These are phyloP conservation scores for Suhomyces taliae DNA, from an alignment of 1,139 yeast genomes.

Conservation along the genomic window DNA sequence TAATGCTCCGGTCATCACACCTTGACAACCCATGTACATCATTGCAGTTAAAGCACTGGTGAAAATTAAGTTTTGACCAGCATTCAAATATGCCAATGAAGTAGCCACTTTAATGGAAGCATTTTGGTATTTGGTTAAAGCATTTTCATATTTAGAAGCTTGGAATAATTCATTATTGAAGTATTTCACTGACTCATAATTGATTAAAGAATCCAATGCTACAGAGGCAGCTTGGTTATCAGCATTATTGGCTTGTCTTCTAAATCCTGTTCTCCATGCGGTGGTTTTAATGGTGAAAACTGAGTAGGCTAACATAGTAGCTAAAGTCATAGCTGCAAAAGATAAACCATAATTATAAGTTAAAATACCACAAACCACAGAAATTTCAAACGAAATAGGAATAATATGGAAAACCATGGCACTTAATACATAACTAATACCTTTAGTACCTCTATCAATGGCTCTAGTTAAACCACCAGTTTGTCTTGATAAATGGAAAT, in stretches of 20 bases:
- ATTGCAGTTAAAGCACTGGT: slow-evolving; percentile 90
- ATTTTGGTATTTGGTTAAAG: slow-evolving; percentile 73
- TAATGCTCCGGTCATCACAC: slow-evolving; percentile 76
- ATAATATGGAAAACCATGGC: slow-evolving; percentile 97
- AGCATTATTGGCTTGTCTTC: slow-evolving; percentile 89
- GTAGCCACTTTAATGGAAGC: slow-evolving; percentile 89
- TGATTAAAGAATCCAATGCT: slow-evolving; percentile 90
- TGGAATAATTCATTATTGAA: slow-evolving; percentile 87
- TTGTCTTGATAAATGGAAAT: slow-evolving; percentile 86
- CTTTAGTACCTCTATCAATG: slow-evolving; percentile 96
- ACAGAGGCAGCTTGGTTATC: slow-evolving; percentile 94
- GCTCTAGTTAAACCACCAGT: slow-evolving; percentile 97
- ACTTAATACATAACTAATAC: slow-evolving; percentile 86
- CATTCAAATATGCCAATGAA: slow-evolving; percentile 82
- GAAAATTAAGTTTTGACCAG: slow-evolving; percentile 91
- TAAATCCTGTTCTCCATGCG: slow-evolving; percentile 92
- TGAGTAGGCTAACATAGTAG: slow-evolving; percentile 86
- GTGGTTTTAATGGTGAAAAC: slow-evolving; percentile 88
- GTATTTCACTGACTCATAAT: slow-evolving; percentile 91
- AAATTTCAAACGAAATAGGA: slow-evolving; percentile 89
- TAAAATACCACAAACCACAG: slow-evolving; percentile 88
- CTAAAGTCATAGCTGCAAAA: slow-evolving; percentile 85
- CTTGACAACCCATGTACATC: slow-evolving; percentile 99
- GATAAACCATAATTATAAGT: slow-evolving; percentile 88
- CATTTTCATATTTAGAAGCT: slow-evolving; percentile 74